These are phyloP conservation scores for Kwoniella shivajii DNA, from an alignment of 1,284 basidiomycete genomes.

Conservation along the genomic window DNA sequence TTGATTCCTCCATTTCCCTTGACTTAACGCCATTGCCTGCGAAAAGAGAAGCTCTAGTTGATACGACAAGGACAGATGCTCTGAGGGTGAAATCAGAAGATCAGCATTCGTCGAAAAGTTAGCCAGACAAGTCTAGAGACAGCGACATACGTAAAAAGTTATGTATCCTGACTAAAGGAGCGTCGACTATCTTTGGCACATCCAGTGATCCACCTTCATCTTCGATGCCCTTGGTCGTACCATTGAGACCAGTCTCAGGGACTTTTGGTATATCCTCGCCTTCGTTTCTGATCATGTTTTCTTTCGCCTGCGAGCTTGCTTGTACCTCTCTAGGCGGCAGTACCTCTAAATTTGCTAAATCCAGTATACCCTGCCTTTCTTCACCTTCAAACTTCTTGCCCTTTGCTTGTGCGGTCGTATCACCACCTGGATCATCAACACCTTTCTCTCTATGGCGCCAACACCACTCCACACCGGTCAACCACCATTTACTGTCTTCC, in stretches of 20 bases:
- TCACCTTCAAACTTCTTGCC: slow-evolving; percentile 30
- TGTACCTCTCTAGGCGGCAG: slow-evolving; percentile 26
- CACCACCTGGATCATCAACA: slow-evolving; percentile 27
- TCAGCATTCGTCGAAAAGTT: slow-evolving; percentile 1
- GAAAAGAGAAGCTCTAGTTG: slow-evolving; percentile 45
- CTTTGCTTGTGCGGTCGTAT: neutral
- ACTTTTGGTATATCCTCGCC: no score
- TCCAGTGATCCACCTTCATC: neutral
- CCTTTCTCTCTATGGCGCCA: slow-evolving; percentile 35
- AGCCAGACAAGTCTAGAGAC: neutral
- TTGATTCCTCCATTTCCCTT: slow-evolving; percentile 40
- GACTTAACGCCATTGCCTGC: slow-evolving; percentile 40
- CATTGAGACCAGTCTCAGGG: no score
- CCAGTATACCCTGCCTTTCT: slow-evolving; percentile 44
- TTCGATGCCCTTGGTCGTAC: neutral
- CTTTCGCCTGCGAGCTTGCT: no score
- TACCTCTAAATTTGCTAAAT: slow-evolving; percentile 43
- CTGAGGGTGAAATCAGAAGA: slow-evolving; percentile 18
- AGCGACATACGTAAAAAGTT: slow-evolving; percentile 45
- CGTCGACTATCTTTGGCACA: slow-evolving; percentile 25
- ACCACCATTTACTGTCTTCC: slow-evolving; percentile 45
- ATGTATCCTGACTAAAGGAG: slow-evolving; percentile 44
- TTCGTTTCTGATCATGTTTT: neutral
- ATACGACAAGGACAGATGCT: slow-evolving; percentile 47
- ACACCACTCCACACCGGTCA: slow-evolving; percentile 47